Conservation (phyloP, 768 basidiomycete species). For the Mycena rebaudengoi region DNA sequence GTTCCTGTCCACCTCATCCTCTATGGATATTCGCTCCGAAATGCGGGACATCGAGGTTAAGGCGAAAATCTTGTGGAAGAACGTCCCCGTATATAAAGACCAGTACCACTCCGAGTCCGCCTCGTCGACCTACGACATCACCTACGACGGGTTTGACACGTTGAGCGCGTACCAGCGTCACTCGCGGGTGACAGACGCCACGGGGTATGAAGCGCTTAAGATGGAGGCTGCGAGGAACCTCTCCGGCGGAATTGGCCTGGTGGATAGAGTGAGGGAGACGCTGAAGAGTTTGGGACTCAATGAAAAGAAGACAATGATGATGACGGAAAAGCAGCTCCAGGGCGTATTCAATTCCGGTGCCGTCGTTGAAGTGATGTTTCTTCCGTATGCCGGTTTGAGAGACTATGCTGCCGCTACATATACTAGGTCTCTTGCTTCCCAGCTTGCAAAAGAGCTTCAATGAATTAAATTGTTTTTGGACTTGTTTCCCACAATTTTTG, state of each 20-base stretch:
- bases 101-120: not conserved
- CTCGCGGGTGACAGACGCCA: not conserved
- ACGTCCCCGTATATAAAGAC: not conserved
- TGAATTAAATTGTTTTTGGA: not conserved
- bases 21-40: not conserved
- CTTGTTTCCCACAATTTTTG: no score
- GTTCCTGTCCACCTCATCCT: not conserved
- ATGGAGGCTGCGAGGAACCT: not conserved
- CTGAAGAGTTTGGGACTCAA: not conserved
- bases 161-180: not conserved
- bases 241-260: not conserved
- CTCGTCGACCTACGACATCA: not conserved
- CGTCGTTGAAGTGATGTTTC: not conserved
- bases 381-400: not conserved
- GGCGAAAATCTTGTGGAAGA: not conserved
- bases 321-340: not conserved
- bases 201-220: not conserved
- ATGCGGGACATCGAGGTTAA: not conserved
- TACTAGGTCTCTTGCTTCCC: not conserved
- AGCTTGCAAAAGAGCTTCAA: not conserved
- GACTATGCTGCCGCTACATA: not conserved
- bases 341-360: not conserved
- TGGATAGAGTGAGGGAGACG: not conserved
- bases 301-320: not conserved
- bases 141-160: not conserved